A percentile compares a stretch with the other conserved stretches of the same genome.
These are phyloP conservation scores for Rhizopus microsporus DNA, from an alignment of 371 early-diverging fungal genomes.

Conservation along the genomic window DNA sequence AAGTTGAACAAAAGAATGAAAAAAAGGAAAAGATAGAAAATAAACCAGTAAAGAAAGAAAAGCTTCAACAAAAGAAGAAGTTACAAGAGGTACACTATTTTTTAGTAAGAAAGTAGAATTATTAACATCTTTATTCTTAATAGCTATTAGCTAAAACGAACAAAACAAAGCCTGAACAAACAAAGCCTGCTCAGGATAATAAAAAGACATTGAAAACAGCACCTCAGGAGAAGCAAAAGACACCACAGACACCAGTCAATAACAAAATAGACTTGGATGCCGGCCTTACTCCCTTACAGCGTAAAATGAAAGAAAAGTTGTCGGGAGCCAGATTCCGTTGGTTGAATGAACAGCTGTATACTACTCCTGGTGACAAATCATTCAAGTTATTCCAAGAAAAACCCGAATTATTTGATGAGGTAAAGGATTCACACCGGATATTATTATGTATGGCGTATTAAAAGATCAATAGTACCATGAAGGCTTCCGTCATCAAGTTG, in stretches of 20 bases:
- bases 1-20: neutral
- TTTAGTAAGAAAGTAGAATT: neutral
- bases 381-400: constrained; percentile 78
- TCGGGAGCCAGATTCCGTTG: constrained; percentile 90
- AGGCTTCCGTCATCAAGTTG: constrained; percentile 94
- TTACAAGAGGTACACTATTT: constrained; percentile 24
- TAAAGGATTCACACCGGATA: constrained; percentile 23
- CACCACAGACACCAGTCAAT: neutral
- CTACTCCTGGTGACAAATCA: constrained; percentile 75
- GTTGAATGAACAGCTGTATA: constrained; percentile 96
- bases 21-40: constrained; percentile 4
- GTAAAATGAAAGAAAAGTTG: constrained; percentile 83
- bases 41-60: constrained; percentile 8
- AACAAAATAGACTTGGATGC: constrained; percentile 13
- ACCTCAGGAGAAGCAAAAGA: constrained; percentile 3
- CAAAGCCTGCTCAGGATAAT: neutral
- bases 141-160: constrained; percentile 21
- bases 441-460: no score
- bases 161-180: neutral
- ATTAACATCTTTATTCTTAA: neutral
- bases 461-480: constrained; percentile 79
- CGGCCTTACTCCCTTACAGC: constrained; percentile 70
- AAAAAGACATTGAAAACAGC: constrained; percentile 4
- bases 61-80: constrained; percentile 22
- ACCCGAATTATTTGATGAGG: constrained; percentile 89